Evolutionary conservation across 1,139 yeast species (phyloP).

Genomic region (Yamadazyma pseudoaaseri): DNA sequence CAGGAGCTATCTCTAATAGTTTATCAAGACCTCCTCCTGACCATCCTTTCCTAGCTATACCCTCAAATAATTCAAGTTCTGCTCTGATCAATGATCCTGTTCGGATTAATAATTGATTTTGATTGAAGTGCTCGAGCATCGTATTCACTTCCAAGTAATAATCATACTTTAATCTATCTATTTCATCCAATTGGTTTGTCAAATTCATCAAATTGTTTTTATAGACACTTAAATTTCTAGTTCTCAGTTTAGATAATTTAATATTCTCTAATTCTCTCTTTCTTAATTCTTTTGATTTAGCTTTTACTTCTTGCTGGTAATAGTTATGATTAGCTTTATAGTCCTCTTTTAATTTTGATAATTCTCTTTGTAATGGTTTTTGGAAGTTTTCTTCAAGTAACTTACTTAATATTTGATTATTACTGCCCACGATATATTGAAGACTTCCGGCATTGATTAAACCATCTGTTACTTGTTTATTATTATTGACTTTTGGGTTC

Average conservation of each 20-base stretch:
- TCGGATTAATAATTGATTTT: constrained; percentile 49
- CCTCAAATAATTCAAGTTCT: constrained; percentile 77
- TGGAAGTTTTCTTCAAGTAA: constrained; percentile 54
- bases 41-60: constrained; percentile 83
- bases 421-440: constrained; percentile 75
- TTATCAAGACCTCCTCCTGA: constrained; percentile 83
- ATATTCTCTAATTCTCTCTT: constrained; percentile 56
- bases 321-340: constrained; percentile 44
- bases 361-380: constrained; percentile 48
- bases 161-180: constrained; percentile 72
- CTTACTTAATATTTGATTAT: constrained; percentile 67
- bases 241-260: constrained; percentile 53
- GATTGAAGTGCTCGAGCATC: constrained; percentile 40
- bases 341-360: constrained; percentile 38
- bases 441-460: constrained; percentile 73
- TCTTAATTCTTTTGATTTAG: constrained; percentile 50
- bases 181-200: constrained; percentile 74
- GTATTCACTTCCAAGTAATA: constrained; percentile 67
- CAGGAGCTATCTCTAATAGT: constrained; percentile 53
- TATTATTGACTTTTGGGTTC: constrained; percentile 67
- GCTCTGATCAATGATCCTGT: constrained; percentile 72
- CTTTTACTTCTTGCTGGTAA: constrained; percentile 54
- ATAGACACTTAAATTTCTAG: constrained; percentile 62
- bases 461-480: constrained; percentile 63
- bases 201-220: constrained; percentile 63